Base-by-base conservation (phyloP, 225 moss, liverwort and hornwort species). In the Thuidium tamariscinum region DNA sequence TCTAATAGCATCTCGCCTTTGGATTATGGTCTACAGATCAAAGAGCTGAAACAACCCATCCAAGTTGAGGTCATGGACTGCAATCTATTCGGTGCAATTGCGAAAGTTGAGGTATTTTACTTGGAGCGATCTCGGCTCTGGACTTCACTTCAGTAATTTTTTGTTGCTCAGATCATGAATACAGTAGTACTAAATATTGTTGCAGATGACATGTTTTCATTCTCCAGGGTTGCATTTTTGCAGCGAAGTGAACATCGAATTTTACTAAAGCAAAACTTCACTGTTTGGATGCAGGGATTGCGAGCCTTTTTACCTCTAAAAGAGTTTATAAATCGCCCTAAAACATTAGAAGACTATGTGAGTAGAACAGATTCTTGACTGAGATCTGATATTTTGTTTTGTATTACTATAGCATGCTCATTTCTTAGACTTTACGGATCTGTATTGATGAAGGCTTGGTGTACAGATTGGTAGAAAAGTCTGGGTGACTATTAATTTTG, bases 31-130 rank as follows among this genome's bases (percentile, higher is more conserved):
- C 56, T 83, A 63, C 94, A 97, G 96, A 95, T 97, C 59, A 89
- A 93, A 87, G 88, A 91, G 70, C 87, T 89, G 63, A 87, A 89
- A 68, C 95, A 95, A 86, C 94, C 97, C 54, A 88, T 95, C 13
- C 93, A 94, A 87, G 88, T 95, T 37, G 90, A 92, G 69, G 68
- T 94, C 70, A 55, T 84, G 11, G 94, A 90, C 65, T 93, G 91
- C 82, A 95, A 94, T 86, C 64, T 81, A 59, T 89, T 82, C 55
- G 95, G 95, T 55, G 83, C 92, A 51, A 84, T 95, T 66, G 88
- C 91, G 63, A 93, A 87, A 79, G 85, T 95, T 72, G 96, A 97
- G 95, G 96, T 96, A 81, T 57, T 57, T 48, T 36, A 29, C 37
- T 77, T 55, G 36, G 25, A 56, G 34, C 44, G 18, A 66, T 44